Evolutionary conservation across 2,329 filamentous ascomycete species (phyloP), one percentile per base, ranked within the genome.

Genomic region (Pyricularia grisea): DNA sequence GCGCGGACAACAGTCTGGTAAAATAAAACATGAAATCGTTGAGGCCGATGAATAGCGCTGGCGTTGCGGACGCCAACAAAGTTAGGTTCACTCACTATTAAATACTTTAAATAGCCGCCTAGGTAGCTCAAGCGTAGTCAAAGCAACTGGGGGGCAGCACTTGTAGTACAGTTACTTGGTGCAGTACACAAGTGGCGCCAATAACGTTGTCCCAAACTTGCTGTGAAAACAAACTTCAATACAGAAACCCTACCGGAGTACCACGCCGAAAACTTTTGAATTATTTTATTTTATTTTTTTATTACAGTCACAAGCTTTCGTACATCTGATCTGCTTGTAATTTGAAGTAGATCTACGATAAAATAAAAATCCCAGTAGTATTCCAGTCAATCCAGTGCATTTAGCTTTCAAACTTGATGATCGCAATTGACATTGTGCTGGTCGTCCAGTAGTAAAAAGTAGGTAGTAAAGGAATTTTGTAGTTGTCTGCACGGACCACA

Each of bases 401-500:
- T 55, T 55, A 55, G 20, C 42, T 55, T 55, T 55, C 14, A 9
- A 55, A 55, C 42, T 55, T 9, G 4, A 55, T n/a, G 6, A 55
- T 55, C 4, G 20, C 11, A 5, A 55, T 55, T 55, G 42, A 55
- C 42, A 20, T 55, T 55, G 42, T 55, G 42, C 20, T 55, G 20
- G 20, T n/a, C 2, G 20, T 42, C 5, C 33, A 17, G 33, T 42
- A 42, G 33, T 20, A 20, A 55, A 55, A n/a, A 17, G 33, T 42
- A 42, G 33, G 33, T 42, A 42, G 33, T 20, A 20, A 55, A 55
- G 42, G 42, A 55, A 55, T 55, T n/a, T 55, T 55, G 42, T 55
- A 55, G 42, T 55, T 55, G 42, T 55, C 42, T 31, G 66, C 66
- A 67, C 66, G 66, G 66, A n/a, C 66, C 66, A 66, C n/a, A 50